Conservation (phyloP, 2,329 filamentous ascomycete species). For the Pyrenophora graminea region DNA sequence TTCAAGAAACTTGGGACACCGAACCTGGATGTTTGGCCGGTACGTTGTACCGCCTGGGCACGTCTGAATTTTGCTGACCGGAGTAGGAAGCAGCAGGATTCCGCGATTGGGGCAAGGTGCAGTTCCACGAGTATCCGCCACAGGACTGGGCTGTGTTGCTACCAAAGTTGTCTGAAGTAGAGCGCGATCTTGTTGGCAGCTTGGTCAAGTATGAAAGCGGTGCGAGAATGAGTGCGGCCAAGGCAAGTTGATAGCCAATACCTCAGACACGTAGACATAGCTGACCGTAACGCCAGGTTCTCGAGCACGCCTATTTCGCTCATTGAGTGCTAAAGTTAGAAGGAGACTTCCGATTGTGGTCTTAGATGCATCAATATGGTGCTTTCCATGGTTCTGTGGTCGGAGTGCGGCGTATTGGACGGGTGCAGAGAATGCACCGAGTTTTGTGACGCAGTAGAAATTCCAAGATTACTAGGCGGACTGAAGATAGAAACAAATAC, state of each 20-base stretch:
- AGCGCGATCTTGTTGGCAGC: conserved; percentile 66
- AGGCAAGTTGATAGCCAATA: conserved; percentile 51
- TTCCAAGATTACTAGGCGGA: too few relatives aligned
- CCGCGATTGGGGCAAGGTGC: conserved; percentile 83
- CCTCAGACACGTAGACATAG: neutral
- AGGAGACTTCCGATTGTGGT: neutral
- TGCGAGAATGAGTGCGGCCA: conserved; percentile 66
- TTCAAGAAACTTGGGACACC: conserved; percentile 92
- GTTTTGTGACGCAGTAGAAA: too few relatives aligned
- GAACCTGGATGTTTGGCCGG: conserved; percentile 79
- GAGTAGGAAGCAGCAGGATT: conserved; percentile 65
- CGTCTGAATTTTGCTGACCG: conserved; percentile 10
- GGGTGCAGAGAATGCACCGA: neutral
- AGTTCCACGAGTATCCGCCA: conserved; percentile 75
- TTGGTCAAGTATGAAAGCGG: conserved; percentile 75
- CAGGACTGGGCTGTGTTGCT: conserved; percentile 73
- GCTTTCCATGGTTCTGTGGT: neutral
- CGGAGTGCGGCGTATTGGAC: too few relatives aligned
- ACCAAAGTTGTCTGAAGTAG: conserved; percentile 60
- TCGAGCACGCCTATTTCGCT: conserved; percentile 38
- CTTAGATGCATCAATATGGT: neutral
- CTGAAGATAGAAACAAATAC: too few relatives aligned
- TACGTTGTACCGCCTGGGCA: conserved; percentile 41
- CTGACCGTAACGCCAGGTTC: conserved; percentile 25
- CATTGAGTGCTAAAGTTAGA: neutral